Percentiles rank a stretch among this genome's conserved stretches.
phyloP scores from a whole-genome alignment of 2,329 filamentous ascomycete genomes.

The Teratosphaeria epicoccoides region DNA sequence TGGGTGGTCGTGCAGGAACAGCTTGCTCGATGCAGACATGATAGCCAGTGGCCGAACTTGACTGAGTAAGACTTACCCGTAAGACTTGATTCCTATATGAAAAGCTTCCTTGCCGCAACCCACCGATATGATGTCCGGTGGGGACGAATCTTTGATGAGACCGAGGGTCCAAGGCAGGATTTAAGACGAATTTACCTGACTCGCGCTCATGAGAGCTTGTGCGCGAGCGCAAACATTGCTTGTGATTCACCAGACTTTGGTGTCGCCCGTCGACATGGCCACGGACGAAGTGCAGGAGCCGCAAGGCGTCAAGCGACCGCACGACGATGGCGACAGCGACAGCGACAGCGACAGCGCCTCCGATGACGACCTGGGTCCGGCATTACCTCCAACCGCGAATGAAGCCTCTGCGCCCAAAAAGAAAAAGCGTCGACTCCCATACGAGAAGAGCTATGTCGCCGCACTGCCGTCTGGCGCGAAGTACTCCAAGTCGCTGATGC shows the following conservation, averaged over 20 bases:
- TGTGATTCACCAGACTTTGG: too few relatives aligned
- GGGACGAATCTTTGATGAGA: too few relatives aligned
- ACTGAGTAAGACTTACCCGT: not conserved
- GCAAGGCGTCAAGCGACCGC: slow-evolving; percentile 22
- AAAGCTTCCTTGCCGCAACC: too few relatives aligned
- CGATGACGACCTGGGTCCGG: slow-evolving; percentile 80
- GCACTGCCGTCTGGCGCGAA: slow-evolving; percentile 70
- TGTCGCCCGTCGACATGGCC: too few relatives aligned
- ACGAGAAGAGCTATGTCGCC: slow-evolving; percentile 90
- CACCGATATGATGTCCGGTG: too few relatives aligned
- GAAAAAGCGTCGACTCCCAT: slow-evolving; percentile 80
- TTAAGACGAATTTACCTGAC: not conserved
- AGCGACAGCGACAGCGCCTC: slow-evolving; percentile 51
- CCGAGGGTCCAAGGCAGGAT: not conserved
- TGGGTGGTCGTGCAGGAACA: slow-evolving; percentile 20
- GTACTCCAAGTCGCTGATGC: slow-evolving; percentile 96
- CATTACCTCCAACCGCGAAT: slow-evolving; percentile 62
- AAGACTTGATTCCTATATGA: too few relatives aligned
- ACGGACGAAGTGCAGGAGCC: slow-evolving; percentile 6
- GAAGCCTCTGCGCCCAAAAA: slow-evolving; percentile 54
- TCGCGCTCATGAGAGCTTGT: not conserved
- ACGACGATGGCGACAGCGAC: slow-evolving; percentile 15
- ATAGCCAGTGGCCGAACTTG: not conserved
- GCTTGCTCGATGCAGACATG: slow-evolving; percentile 7
- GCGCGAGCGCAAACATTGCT: slow-evolving; percentile 4